Base-by-base conservation (phyloP, 2,329 filamentous ascomycete species). In the Monosporascus cannonballus region DNA sequence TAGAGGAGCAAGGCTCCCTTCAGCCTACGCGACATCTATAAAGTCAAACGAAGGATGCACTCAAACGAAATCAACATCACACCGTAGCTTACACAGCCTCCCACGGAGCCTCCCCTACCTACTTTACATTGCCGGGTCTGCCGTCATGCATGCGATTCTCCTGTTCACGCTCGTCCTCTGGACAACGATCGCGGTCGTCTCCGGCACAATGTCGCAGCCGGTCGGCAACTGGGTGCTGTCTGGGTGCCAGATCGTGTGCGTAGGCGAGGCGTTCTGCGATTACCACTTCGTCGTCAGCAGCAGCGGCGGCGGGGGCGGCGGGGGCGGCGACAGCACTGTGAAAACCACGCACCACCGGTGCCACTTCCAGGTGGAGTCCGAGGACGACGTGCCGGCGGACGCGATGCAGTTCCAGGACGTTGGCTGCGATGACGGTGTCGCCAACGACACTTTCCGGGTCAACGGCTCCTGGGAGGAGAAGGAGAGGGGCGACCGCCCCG, bases 391-490 rank as follows among this genome's bases (percentile, higher is more conserved):
- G 18, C 20, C 20, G 17, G 30, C 48, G 48, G 48, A 49, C 37
- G 22, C 25, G 20, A 38, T 38, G 18, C 48, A 49, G n/a, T 49
- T 49, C 48, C 30, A 49, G 24, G 25, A 24, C 11, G 17, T 38
- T 11, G 37, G 36, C 48, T 49, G 48, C 36, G 30, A 48, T n/a
- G 48, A 24, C 48, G 20, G 36, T 9, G 11, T 34, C 30, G 11
- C 30, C 4, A 37, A 41, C 4, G 25, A 53, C 15, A 52, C 49
- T 1, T 41, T 41, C 49, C 22, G 44, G 22, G 47, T 52, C 37
- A 52, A 52, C 38, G 51, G 46, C n/a, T 45, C 51, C 46, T 52
- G 51, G 51, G 17, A 41, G 17, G 6, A n/a, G 17, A 20, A 41
- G 17, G 38, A 20, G 18, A 9, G 5, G 9, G 24, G 20, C 6